These are phyloP conservation scores for Talaromyces islandicus DNA, from an alignment of 2,329 filamentous ascomycete genomes.

Conservation along the genomic window DNA sequence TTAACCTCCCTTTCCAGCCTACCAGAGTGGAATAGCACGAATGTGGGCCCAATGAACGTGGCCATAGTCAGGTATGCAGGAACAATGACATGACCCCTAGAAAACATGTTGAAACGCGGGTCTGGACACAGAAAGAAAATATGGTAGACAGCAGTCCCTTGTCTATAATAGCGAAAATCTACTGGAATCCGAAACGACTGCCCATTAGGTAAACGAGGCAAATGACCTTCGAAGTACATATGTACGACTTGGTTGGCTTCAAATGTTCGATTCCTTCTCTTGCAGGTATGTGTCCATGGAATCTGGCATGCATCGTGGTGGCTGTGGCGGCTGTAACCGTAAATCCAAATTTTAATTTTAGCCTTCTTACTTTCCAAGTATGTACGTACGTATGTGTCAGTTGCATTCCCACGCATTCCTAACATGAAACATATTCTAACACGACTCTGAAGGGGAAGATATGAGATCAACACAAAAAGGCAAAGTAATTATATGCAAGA, in stretches of 20 bases:
- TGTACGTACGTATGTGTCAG: no score
- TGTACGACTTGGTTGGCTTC: background rate
- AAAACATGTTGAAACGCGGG: background rate
- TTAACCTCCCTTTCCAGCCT: background rate
- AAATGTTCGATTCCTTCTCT: slow-evolving; percentile 12
- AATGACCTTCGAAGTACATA: no score
- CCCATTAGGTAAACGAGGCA: background rate
- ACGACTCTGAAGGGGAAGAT: background rate
- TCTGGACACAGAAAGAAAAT: background rate
- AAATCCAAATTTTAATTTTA: background rate
- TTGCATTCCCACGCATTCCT: background rate
- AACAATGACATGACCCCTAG: background rate
- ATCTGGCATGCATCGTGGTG: background rate
- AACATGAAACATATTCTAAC: background rate
- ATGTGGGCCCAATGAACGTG: background rate
- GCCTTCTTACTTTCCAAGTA: background rate
- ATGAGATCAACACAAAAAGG: background rate
- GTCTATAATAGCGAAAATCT: background rate
- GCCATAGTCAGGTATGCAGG: background rate
- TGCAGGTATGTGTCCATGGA: background rate
- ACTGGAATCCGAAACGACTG: no score
- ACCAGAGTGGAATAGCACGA: background rate
- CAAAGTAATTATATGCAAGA: background rate
- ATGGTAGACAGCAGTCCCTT: background rate
- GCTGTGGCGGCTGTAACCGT: background rate